Conservation (phyloP, 768 basidiomycete genomes). For the Lentinula sp. region DNA sequence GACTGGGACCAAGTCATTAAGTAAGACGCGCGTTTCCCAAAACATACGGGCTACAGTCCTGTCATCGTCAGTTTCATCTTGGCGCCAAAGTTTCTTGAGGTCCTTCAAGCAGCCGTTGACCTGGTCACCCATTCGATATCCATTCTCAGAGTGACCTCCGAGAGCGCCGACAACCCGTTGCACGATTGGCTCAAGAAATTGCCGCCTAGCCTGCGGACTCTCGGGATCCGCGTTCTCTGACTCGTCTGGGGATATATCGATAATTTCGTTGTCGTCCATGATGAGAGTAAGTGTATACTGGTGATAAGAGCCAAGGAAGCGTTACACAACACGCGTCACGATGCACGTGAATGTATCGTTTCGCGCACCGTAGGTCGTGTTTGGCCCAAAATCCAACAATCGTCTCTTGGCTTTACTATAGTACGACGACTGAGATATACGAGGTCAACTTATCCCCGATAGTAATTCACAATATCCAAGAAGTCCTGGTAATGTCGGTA, state of each 20-base stretch:
- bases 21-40: constrained; percentile 79
- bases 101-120: constrained; percentile 85
- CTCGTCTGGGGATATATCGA: constrained; percentile 29
- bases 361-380: no score
- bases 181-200: constrained; percentile 61
- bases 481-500: no score
- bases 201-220: constrained; percentile 34
- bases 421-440: no score
- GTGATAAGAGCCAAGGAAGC: no score
- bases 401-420: no score
- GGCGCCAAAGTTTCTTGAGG: constrained; percentile 91
- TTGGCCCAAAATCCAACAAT: no score
- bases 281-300: background rate
- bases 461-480: no score
- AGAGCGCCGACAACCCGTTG: constrained; percentile 74
- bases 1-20: constrained; percentile 85
- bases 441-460: no score
- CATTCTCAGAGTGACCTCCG: constrained; percentile 63
- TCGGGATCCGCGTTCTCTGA: constrained; percentile 18
- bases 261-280: constrained; percentile 21
- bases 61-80: constrained; percentile 96
- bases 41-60: constrained; percentile 92
- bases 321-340: no score
- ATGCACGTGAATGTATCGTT: background rate
- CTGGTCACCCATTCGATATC: constrained; percentile 77